Evolutionary conservation across 345 rosid genomes (phyloP).

Genomic region (Hirschfeldia incana): DNA sequence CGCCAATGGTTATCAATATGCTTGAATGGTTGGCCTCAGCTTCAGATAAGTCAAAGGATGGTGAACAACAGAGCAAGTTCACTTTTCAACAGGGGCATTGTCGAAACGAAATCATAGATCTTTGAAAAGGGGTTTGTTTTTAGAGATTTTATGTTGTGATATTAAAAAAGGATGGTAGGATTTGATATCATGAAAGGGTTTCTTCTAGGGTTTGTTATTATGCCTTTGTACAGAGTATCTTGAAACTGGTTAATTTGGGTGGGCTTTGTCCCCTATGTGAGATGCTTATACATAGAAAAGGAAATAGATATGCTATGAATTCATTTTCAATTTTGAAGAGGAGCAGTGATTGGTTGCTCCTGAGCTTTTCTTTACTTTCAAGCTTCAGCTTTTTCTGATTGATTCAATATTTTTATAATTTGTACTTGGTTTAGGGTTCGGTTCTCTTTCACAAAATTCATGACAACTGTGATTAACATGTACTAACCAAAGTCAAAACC

Average conservation of each 20-base stretch:
- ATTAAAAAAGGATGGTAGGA: constrained; percentile 32
- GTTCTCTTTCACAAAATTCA: neutral
- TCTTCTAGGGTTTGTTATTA: constrained; percentile 15
- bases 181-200: constrained; percentile 19
- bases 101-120: constrained; percentile 29
- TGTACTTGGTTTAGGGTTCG: neutral
- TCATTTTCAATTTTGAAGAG: constrained; percentile 26
- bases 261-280: neutral
- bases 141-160: constrained; percentile 36
- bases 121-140: constrained; percentile 34
- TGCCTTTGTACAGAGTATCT: constrained; percentile 33
- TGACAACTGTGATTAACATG: constrained; percentile 9
- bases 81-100: constrained; percentile 30
- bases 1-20: constrained; percentile 55
- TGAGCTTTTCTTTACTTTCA: neutral
- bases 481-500: constrained; percentile 26
- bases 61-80: constrained; percentile 25
- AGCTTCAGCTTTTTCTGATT: neutral
- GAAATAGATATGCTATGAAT: constrained; percentile 32
- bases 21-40: constrained; percentile 56
- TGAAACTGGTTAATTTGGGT: neutral
- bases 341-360: neutral
- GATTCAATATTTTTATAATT: neutral
- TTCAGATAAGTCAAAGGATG: constrained; percentile 29
- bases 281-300: constrained; percentile 40